A percentile compares a stretch with the other conserved stretches of the same genome.
phyloP scores from a whole-genome alignment of 768 basidiomycete genomes.

The Mycena galopus region DNA sequence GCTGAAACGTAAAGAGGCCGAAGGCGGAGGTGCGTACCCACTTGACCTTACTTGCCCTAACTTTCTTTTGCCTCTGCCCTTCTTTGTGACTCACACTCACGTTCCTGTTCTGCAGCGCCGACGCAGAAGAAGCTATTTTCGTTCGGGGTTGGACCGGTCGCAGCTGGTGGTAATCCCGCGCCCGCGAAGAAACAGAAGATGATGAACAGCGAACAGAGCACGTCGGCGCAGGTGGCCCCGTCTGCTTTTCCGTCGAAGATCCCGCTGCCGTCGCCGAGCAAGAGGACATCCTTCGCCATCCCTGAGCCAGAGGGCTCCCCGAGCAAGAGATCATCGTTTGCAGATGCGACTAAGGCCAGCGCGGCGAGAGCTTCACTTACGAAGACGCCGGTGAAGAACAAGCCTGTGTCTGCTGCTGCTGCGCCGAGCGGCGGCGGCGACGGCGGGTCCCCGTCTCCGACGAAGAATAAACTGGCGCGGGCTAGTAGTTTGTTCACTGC shows the following conservation, averaged over 20 bases:
- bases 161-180: slow-evolving; percentile 21
- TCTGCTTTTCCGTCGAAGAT: slow-evolving; percentile 24
- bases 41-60: too few relatives aligned
- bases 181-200: slow-evolving; percentile 37
- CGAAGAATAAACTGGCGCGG: slow-evolving; percentile 34
- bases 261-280: slow-evolving; percentile 30
- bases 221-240: slow-evolving; percentile 1
- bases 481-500: slow-evolving; percentile 30
- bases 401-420: slow-evolving; percentile 34
- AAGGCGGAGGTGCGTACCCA: slow-evolving; percentile 23
- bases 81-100: background rate
- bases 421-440: slow-evolving; percentile 11
- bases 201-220: slow-evolving; percentile 8
- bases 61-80: background rate
- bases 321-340: slow-evolving; percentile 33
- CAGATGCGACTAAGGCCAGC: slow-evolving; percentile 35
- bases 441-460: slow-evolving; percentile 27
- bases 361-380: slow-evolving; percentile 23
- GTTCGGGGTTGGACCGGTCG: slow-evolving; percentile 25
- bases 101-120: background rate
- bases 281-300: slow-evolving; percentile 26
- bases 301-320: too few relatives aligned
- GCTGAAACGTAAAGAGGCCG: slow-evolving; percentile 36
- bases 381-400: slow-evolving; percentile 24
- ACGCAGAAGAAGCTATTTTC: slow-evolving; percentile 27